phyloP scores from a whole-genome alignment of 371 early-diverging fungal species.

The Circinella minor region DNA sequence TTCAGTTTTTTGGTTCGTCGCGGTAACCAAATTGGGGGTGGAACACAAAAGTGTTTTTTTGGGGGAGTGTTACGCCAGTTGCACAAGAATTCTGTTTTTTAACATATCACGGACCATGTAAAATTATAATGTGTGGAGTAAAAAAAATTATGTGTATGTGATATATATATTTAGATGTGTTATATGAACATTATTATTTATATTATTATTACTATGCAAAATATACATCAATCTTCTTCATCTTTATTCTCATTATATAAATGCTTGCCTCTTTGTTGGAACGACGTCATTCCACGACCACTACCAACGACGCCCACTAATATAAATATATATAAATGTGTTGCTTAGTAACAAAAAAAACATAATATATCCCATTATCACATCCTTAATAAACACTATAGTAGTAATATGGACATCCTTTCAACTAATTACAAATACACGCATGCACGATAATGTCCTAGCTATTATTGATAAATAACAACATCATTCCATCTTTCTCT shows the following conservation, averaged over 20 bases:
- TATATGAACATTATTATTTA: too few relatives aligned
- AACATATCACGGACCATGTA: background rate
- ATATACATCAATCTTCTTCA: conserved; percentile 17
- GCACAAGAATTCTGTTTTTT: too few relatives aligned
- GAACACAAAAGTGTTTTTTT: background rate
- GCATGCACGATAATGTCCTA: background rate
- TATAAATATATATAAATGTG: background rate
- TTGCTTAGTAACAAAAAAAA: too few relatives aligned
- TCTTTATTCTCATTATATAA: conserved; percentile 39
- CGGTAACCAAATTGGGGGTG: background rate
- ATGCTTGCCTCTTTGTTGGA: conserved; percentile 71
- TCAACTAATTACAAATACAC: background rate
- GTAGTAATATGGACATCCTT: too few relatives aligned
- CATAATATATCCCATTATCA: too few relatives aligned
- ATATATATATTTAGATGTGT: background rate
- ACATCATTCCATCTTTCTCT: background rate
- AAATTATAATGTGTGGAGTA: too few relatives aligned
- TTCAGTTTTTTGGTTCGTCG: background rate
- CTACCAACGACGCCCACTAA: conserved; percentile 75
- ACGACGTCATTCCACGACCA: conserved; percentile 74
- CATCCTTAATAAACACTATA: too few relatives aligned
- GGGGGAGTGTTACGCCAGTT: background rate
- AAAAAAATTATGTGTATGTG: too few relatives aligned
- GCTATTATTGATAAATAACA: background rate
- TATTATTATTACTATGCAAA: too few relatives aligned